These are phyloP conservation scores for Diddensiella santjacobensis DNA, from an alignment of 805 yeast species.

Conservation along the genomic window DNA sequence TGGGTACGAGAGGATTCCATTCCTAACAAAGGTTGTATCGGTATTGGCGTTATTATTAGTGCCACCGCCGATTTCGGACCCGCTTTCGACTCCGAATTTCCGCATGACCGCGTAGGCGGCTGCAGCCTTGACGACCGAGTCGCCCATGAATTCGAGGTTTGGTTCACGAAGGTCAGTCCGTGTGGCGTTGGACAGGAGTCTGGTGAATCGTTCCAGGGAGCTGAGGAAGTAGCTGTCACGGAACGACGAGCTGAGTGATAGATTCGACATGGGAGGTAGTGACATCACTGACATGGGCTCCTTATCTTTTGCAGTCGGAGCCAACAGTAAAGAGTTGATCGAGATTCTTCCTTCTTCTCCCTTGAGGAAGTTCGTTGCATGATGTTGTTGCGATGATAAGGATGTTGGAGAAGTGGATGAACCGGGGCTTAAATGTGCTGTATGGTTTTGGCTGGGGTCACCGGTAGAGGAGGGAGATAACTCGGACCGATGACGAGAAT, in stretches of 20 bases:
- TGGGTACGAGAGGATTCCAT: conserved; percentile 12
- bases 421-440: background rate
- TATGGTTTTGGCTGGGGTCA: background rate
- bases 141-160: conserved; percentile 56
- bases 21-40: conserved; percentile 10
- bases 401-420: background rate
- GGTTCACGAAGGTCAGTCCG: background rate
- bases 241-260: conserved; percentile 11
- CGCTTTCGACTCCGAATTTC: conserved; percentile 39
- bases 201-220: conserved; percentile 12
- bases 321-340: conserved; percentile 12
- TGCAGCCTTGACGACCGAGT: conserved; percentile 50
- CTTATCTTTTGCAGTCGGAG: background rate
- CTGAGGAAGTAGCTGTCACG: conserved; percentile 10
- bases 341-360: conserved; percentile 10
- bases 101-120: conserved; percentile 61
- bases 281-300: background rate
- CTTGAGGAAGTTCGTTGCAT: background rate
- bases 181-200: conserved; percentile 7
- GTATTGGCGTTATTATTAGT: conserved; percentile 15
- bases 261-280: conserved; percentile 17
- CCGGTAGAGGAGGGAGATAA: background rate
- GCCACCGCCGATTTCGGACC: background rate
- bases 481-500: background rate
- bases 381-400: background rate